Evolutionary conservation across 306 rosid species (phyloP).

Genomic region (Ziziphus jujuba): DNA sequence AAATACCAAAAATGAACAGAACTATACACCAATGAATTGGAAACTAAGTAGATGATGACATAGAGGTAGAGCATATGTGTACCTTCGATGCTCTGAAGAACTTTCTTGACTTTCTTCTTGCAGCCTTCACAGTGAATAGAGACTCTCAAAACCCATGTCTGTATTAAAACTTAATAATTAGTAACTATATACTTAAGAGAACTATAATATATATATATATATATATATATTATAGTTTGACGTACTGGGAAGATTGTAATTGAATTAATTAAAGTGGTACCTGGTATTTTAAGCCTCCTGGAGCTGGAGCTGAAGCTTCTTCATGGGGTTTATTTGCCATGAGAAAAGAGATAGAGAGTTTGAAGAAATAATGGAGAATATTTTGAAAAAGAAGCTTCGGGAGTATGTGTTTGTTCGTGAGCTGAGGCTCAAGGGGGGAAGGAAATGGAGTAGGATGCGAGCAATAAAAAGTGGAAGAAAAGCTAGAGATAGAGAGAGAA

Average conservation of each 20-base stretch:
- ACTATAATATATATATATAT: neutral
- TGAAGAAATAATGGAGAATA: conserved; percentile 11
- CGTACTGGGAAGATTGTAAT: neutral
- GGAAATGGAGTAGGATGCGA: conserved; percentile 10
- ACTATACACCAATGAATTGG: neutral
- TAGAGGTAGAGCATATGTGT: neutral
- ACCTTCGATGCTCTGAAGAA: conserved; percentile 83
- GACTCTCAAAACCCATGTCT: conserved; percentile 88
- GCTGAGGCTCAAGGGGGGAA: conserved; percentile 21
- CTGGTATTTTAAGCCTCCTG: conserved; percentile 66
- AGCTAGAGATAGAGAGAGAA: conserved; percentile 11
- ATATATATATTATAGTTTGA: neutral
- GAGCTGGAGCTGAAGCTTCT: conserved; percentile 28
- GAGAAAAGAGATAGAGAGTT: conserved; percentile 29
- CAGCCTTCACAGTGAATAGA: conserved; percentile 94
- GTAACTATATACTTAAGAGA: neutral
- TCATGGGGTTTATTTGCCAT: conserved; percentile 66
- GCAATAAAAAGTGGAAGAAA: conserved; percentile 21
- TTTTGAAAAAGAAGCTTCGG: conserved; percentile 21
- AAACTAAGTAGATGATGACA: neutral
- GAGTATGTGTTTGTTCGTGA: conserved; percentile 13
- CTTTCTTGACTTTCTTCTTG: conserved; percentile 78
- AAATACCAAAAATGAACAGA: neutral
- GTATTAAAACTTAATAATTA: neutral
- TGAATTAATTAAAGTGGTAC: conserved; percentile 22